Evolutionary conservation across 306 rosid genomes (phyloP).

Genomic region (Trifolium subterraneum): DNA sequence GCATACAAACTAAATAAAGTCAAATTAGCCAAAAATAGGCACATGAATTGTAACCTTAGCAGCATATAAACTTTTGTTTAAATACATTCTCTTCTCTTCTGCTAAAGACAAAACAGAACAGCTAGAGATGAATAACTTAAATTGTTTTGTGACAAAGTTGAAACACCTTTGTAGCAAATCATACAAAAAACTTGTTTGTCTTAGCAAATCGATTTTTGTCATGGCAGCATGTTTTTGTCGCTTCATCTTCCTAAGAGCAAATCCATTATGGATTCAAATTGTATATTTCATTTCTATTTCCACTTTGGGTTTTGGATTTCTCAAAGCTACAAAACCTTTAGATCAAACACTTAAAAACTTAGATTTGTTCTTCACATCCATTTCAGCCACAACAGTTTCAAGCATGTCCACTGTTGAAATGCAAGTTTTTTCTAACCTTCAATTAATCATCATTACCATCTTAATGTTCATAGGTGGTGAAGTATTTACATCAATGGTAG

Average conservation of each 20-base stretch:
- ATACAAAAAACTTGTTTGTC: slow-evolving; percentile 4
- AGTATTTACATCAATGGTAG: slow-evolving; percentile 61
- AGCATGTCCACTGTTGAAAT: slow-evolving; percentile 74
- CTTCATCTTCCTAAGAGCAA: slow-evolving; percentile 29
- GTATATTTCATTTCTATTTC: slow-evolving; percentile 53
- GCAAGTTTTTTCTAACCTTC: slow-evolving; percentile 62
- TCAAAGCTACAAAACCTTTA: slow-evolving; percentile 40
- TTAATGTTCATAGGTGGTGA: slow-evolving; percentile 70
- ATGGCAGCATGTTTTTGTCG: slow-evolving; percentile 13
- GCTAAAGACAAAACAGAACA: neutral
- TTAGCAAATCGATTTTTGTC: slow-evolving; percentile 26
- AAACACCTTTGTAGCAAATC: slow-evolving; percentile 36
- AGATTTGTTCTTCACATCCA: slow-evolving; percentile 68
- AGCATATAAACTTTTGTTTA: neutral
- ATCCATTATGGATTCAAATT: slow-evolving; percentile 51
- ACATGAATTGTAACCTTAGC: neutral
- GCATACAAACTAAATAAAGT: no score
- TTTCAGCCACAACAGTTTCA: slow-evolving; percentile 63
- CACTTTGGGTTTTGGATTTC: slow-evolving; percentile 46
- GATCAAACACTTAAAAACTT: slow-evolving; percentile 32
- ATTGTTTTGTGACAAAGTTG: slow-evolving; percentile 29
- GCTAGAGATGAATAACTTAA: slow-evolving; percentile 7
- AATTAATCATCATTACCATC: slow-evolving; percentile 50
- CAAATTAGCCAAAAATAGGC: neutral
- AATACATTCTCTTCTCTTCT: neutral